Evolutionary conservation across 352 stramenopile species (phyloP).

Genomic region (Pythium utonaiense): DNA sequence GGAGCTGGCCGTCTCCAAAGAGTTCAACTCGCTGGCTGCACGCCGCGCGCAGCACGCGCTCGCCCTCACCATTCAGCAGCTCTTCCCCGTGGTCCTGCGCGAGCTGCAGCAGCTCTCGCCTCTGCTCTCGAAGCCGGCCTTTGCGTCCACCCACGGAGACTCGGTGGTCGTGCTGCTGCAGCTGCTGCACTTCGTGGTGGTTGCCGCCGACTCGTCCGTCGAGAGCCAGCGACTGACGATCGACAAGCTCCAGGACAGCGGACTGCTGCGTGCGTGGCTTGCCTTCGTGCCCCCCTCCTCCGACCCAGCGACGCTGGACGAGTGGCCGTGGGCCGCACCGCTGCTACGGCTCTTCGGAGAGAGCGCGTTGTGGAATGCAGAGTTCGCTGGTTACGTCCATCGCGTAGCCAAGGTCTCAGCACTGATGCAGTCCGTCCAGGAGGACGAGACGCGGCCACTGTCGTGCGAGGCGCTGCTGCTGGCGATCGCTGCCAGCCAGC

Average conservation of each 20-base stretch:
- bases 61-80: constrained; percentile 29
- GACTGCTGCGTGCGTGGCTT: constrained; percentile 40
- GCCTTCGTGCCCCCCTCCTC: constrained; percentile 29
- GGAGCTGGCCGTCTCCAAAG: constrained; percentile 49
- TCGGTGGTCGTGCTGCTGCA: constrained; percentile 44
- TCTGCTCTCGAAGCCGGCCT: constrained; percentile 10
- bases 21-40: constrained; percentile 34
- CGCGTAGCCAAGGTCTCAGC: constrained; percentile 38
- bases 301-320: constrained; percentile 3
- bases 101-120: constrained; percentile 35
- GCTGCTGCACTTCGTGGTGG: constrained; percentile 45
- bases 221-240: constrained; percentile 5
- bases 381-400: constrained; percentile 36
- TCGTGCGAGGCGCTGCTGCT: constrained; percentile 38
- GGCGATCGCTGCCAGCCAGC: constrained; percentile 36
- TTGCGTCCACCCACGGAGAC: constrained; percentile 28
- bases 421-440: constrained; percentile 27
- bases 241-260: constrained; percentile 38
- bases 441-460: constrained; percentile 6
- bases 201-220: not conserved
- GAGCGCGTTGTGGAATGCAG: constrained; percentile 46
- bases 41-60: constrained; percentile 36
- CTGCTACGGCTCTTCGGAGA: constrained; percentile 48
- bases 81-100: constrained; percentile 35
- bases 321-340: constrained; percentile 33